Conservation (phyloP, 345 rosid species). For the Sapria himalayana region DNA sequence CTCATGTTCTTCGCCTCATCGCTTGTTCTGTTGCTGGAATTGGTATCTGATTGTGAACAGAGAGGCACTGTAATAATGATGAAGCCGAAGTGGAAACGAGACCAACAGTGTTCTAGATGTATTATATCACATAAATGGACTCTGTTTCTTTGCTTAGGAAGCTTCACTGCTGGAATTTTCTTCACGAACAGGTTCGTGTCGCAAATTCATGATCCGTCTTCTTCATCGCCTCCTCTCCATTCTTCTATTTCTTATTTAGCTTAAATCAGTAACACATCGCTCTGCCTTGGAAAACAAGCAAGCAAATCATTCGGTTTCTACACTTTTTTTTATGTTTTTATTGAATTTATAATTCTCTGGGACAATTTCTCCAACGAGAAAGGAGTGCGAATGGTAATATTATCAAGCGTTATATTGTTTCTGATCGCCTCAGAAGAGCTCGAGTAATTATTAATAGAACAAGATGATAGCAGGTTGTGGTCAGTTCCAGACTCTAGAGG, state of each 20-base stretch:
- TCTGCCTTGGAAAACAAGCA: too few relatives aligned
- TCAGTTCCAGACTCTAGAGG: slow-evolving; percentile 45
- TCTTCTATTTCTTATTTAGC: too few relatives aligned
- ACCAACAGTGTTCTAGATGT: slow-evolving; percentile 17
- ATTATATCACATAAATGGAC: slow-evolving; percentile 55
- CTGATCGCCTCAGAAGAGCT: not conserved
- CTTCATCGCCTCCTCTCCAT: too few relatives aligned
- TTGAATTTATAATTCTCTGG: not conserved
- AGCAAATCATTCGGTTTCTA: slow-evolving; percentile 2
- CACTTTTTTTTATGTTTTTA: not conserved
- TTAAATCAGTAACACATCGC: too few relatives aligned
- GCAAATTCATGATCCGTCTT: too few relatives aligned
- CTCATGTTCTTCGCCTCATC: too few relatives aligned
- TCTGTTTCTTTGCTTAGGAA: slow-evolving; percentile 41
- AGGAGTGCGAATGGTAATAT: slow-evolving; percentile 1
- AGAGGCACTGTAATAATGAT: too few relatives aligned
- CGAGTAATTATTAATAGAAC: slow-evolving; percentile 2
- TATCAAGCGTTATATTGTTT: not conserved
- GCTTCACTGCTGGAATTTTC: slow-evolving; percentile 73
- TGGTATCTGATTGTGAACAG: too few relatives aligned
- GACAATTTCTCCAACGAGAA: not conserved
- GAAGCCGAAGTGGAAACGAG: slow-evolving; percentile 6
- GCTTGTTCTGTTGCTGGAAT: too few relatives aligned
- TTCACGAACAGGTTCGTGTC: slow-evolving; percentile 91
- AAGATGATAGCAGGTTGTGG: slow-evolving; percentile 43